These are phyloP conservation scores for Penicillium sp. DNA, from an alignment of 2,329 filamentous ascomycete genomes.

Conservation along the genomic window DNA sequence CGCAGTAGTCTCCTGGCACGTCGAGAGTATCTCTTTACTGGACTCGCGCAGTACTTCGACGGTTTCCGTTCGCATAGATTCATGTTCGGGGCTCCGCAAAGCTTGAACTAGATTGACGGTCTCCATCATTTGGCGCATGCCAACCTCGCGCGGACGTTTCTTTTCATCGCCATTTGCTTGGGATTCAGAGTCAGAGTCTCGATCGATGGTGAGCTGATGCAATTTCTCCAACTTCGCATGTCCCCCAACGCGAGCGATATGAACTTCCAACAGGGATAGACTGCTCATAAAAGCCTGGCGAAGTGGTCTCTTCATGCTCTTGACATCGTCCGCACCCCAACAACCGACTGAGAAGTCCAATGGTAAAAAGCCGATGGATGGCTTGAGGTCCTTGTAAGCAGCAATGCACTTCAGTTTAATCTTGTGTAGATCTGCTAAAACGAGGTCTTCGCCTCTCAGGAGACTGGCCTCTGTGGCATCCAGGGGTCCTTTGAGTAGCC, in stretches of 20 bases:
- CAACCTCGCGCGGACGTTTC: slow-evolving; percentile 22
- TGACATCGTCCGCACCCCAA: slow-evolving; percentile 49
- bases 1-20: slow-evolving; percentile 27
- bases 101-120: slow-evolving; percentile 38
- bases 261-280: slow-evolving; percentile 46
- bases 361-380: slow-evolving; percentile 46
- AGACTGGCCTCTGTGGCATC: slow-evolving; percentile 29
- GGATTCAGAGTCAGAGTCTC: slow-evolving; percentile 4
- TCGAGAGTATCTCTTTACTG: slow-evolving; percentile 25
- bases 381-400: slow-evolving; percentile 41
- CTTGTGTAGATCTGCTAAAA: slow-evolving; percentile 26
- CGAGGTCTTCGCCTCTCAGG: slow-evolving; percentile 14
- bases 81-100: slow-evolving; percentile 40
- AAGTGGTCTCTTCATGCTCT: slow-evolving; percentile 37
- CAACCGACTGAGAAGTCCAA: slow-evolving; percentile 49
- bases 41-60: slow-evolving; percentile 34
- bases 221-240: slow-evolving; percentile 20
- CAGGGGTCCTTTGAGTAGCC: slow-evolving; percentile 30
- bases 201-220: slow-evolving; percentile 9
- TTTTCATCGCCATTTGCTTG: slow-evolving; percentile 15
- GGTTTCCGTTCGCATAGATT: slow-evolving; percentile 34
- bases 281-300: slow-evolving; percentile 38
- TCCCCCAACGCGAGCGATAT: slow-evolving; percentile 36
- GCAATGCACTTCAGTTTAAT: slow-evolving; percentile 38
- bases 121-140: slow-evolving; percentile 35